Percentiles rank a stretch among this genome's conserved stretches.
phyloP scores from a whole-genome alignment of 371 early-diverging fungal genomes.

The Amoeboaphelidium protococcarum region DNA sequence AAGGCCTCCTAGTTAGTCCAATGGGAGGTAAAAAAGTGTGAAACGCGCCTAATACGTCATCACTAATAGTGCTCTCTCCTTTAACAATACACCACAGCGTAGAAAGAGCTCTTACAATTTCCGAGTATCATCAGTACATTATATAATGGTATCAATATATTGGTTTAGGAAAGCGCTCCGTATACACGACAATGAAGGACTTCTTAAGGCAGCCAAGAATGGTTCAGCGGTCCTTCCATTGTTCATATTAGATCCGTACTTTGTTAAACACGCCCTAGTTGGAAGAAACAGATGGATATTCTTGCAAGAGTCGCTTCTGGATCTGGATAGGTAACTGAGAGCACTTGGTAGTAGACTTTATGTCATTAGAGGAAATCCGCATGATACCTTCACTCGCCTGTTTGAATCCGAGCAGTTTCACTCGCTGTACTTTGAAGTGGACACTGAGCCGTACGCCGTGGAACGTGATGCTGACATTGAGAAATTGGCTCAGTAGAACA shows the following conservation, averaged over 20 bases:
- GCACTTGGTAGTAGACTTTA: slow-evolving; percentile 4
- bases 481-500: not conserved
- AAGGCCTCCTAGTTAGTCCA: too few species aligned
- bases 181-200: slow-evolving; percentile 17
- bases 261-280: slow-evolving; percentile 1
- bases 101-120: too few species aligned
- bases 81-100: too few species aligned
- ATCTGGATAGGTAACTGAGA: slow-evolving; percentile 3
- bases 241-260: slow-evolving; percentile 6
- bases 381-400: slow-evolving; percentile 1
- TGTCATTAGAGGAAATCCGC: slow-evolving; percentile 7
- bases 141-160: too few species aligned
- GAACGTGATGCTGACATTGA: slow-evolving; percentile 4
- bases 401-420: not conserved
- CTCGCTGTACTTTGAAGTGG: slow-evolving; percentile 2
- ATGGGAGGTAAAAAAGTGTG: too few species aligned
- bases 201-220: not conserved
- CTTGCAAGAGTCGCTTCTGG: slow-evolving; percentile 4
- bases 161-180: slow-evolving; percentile 26
- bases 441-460: slow-evolving; percentile 5
- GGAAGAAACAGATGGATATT: slow-evolving; percentile 6
- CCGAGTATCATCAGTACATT: too few species aligned
- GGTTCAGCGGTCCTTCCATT: slow-evolving; percentile 4
- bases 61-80: too few species aligned
- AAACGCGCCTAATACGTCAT: too few species aligned